Evolutionary conservation across 805 yeast species (phyloP), one percentile per base, ranked within the genome.

Genomic region (Priceomyces melissophilus): DNA sequence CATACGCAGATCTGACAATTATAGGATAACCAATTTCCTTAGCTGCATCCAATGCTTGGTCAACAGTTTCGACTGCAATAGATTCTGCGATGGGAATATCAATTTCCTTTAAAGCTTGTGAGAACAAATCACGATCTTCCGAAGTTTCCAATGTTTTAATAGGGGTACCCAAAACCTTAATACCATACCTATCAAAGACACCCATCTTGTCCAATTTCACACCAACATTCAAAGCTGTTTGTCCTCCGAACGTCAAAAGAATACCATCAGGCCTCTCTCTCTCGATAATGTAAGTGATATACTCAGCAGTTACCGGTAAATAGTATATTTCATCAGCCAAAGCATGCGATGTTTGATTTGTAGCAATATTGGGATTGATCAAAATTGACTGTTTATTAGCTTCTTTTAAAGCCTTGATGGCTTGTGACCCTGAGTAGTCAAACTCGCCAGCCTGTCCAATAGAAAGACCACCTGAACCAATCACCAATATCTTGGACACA

Each of bases 401-500:
- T 69, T 90, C 98, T 59, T 78, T 86, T 58, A 90, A 71, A 10
- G 98, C 98, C 67, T 90, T 90, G 65, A 90, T 91, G 38, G 98
- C 98, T 70, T 90, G 98, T 16, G 97, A 90, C 43, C 98, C 96
- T 41, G 95, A 84, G 65, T 91, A 91, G 67, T 91, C 98, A 57
- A 91, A 91, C 69, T 91, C 98, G 57, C 98, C 98, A 39, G 98
- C 98, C 69, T 91, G 98, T 45, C 98, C 98, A 62, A 91, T 91
- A 40, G 96, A 86, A 42, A 91, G 74, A 39, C 98, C 99, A 58
- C 99, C 99, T 6, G 98, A 91, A 9, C 99, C 99, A 59, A 91
- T 86, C 40, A 91, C 87, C 42, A 91, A 76, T 6, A 93, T 98
- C 56, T 86, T 86, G 47, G 81, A 71, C 25, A 88, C 96, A 46